These are phyloP conservation scores for Verticillium albo-atrum DNA, from an alignment of 2,329 filamentous ascomycete genomes.

Conservation along the genomic window DNA sequence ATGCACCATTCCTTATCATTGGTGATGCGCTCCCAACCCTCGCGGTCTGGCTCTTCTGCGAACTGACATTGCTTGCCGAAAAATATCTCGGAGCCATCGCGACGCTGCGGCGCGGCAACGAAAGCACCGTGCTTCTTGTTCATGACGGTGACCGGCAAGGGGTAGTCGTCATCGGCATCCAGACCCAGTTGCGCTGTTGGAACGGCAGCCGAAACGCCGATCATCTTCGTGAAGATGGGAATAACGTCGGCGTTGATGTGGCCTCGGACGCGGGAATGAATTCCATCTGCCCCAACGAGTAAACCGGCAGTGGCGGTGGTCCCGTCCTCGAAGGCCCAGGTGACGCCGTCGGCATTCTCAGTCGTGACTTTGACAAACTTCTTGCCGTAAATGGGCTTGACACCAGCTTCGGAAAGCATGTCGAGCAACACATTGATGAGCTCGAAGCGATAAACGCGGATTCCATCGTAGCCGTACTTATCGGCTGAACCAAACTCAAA, in stretches of 20 bases:
- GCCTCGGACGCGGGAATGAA: slow-evolving; percentile 50
- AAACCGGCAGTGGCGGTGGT: slow-evolving; percentile 30
- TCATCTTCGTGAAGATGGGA: slow-evolving; percentile 46
- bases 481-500: slow-evolving; percentile 43
- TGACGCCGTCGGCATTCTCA: slow-evolving; percentile 34
- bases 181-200: slow-evolving; percentile 30
- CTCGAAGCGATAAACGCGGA: slow-evolving; percentile 49
- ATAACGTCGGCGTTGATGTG: slow-evolving; percentile 44
- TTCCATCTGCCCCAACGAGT: slow-evolving; percentile 55
- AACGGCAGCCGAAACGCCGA: slow-evolving; percentile 29
- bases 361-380: slow-evolving; percentile 40
- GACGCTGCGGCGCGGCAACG: slow-evolving; percentile 41
- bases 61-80: slow-evolving; percentile 28
- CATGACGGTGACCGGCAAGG: slow-evolving; percentile 38
- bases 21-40: slow-evolving; percentile 35
- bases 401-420: slow-evolving; percentile 30
- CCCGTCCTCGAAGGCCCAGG: slow-evolving; percentile 43
- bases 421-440: slow-evolving; percentile 44
- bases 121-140: slow-evolving; percentile 38
- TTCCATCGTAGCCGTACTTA: slow-evolving; percentile 46
- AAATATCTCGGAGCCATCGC: slow-evolving; percentile 32
- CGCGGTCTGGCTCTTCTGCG: slow-evolving; percentile 27
- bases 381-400: slow-evolving; percentile 40
- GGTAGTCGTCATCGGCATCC: slow-evolving; percentile 23
- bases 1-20: slow-evolving; percentile 31